A percentile compares a stretch with the other conserved stretches of the same genome.
phyloP scores from a whole-genome alignment of 2,329 filamentous ascomycete species.

The Ascocoryne sarcoides region DNA sequence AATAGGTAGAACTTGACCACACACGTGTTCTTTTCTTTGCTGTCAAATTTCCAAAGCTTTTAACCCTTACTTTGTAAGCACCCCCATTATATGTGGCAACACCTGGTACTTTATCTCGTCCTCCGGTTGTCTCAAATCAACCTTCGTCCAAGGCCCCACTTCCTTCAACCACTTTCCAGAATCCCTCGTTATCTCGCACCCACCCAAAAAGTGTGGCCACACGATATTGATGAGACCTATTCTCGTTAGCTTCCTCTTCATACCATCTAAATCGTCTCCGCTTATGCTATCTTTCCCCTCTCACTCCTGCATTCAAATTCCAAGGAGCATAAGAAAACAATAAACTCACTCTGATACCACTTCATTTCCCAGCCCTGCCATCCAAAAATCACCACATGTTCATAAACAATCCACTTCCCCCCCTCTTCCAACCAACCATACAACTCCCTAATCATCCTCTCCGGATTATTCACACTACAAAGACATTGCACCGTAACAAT shows the following conservation, averaged over 20 bases:
- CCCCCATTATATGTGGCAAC: conserved; percentile 22
- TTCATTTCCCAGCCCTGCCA: conserved; percentile 13
- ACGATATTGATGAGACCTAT: conserved; percentile 18
- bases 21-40: no score
- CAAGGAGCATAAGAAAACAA: not conserved
- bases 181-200: conserved; percentile 24
- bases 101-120: conserved; percentile 18
- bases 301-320: no score
- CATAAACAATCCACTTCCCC: conserved; percentile 23
- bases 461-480: conserved; percentile 19
- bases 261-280: not conserved
- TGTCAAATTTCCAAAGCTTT: no score
- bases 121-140: conserved; percentile 19
- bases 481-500: conserved; percentile 25
- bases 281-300: no score
- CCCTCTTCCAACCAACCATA: conserved; percentile 22
- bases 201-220: conserved; percentile 24
- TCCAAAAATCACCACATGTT: conserved; percentile 23
- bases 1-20: no score
- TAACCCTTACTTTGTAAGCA: conserved; percentile 24
- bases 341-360: conserved; percentile 22
- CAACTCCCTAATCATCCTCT: conserved; percentile 19
- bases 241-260: conserved; percentile 5
- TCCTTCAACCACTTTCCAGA: conserved; percentile 19
- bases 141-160: conserved; percentile 21